Evolutionary conservation across 2,329 filamentous ascomycete genomes (phyloP), one percentile per base, ranked within the genome.

Genomic region (Thelonectria rubi): DNA sequence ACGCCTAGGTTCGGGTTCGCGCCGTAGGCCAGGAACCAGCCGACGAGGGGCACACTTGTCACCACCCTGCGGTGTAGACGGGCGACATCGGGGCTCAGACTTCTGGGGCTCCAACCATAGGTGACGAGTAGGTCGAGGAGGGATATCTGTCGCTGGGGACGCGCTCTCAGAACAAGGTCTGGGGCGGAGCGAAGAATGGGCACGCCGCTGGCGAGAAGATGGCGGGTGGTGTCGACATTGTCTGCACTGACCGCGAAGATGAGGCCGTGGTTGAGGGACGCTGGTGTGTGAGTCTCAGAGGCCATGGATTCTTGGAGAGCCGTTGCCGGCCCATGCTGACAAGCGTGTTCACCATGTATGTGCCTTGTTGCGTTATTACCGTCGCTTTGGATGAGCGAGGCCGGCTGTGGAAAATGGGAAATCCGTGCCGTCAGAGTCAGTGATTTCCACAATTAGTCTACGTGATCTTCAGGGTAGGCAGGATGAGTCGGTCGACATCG

Each of bases 11-110:
- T 69, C 3, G 68, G 63, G 42, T 70, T 49, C 21, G 68, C 68
- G 2, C 63, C 63, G 2, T 66, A 58, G 8, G 50, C 39, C 0
- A 70, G 63, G n/a, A 70, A 70, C 68, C 68, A 70, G 9, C 59
- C 32, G 6, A 70, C 45, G 3, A 70, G 56, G 7, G 5, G 2
- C 15, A 21, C 40, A 2, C 69, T 50, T 2, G 55, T 39, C 3
- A 70, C 49, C 11, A 69, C 21, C 2, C 24, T 39, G 0, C 62
- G 62, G 3, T 70, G 68, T 0, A 69, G 17, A 1, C 63, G 58
- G 3, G 58, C 62, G 1, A 65, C 67, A 24, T 68, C 68, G 17
- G 43, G 60, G 0, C 65, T 55, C 0, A 60, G 62, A 0, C 47
- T 62, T 5, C 69, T 70, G 1, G 56, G 50, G 0, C 26, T 60